A percentile compares a stretch with the other conserved stretches of the same genome.
These are phyloP conservation scores for Tetrastigma voinierianum DNA, from an alignment of 164 flowering plant genomes.

Conservation along the genomic window DNA sequence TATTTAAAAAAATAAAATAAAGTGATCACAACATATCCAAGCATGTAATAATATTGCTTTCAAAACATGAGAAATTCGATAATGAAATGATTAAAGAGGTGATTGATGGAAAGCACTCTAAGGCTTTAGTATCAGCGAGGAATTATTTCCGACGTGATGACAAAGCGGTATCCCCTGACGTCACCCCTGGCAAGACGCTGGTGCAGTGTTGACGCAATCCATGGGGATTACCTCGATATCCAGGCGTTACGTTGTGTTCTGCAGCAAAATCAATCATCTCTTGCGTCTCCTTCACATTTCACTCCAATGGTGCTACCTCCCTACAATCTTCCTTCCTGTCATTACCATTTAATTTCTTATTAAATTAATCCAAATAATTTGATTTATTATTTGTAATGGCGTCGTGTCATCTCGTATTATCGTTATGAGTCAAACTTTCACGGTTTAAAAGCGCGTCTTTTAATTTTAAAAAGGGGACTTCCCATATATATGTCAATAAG, in stretches of 20 bases:
- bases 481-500: too few species aligned
- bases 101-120: too few species aligned
- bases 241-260: not conserved
- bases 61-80: too few species aligned
- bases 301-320: not conserved
- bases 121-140: not conserved
- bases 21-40: too few species aligned
- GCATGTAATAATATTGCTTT: too few species aligned
- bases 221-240: not conserved
- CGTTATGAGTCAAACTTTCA: too few species aligned
- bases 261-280: not conserved
- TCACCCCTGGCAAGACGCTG: not conserved
- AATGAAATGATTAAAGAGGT: too few species aligned
- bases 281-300: not conserved
- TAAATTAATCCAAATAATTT: not conserved
- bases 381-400: too few species aligned
- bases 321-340: not conserved
- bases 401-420: too few species aligned
- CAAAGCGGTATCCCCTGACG: not conserved
- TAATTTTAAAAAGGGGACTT: too few species aligned
- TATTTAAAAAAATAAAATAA: too few species aligned
- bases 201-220: not conserved
- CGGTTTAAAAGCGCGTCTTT: too few species aligned
- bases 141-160: not conserved
- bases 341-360: not conserved